These are phyloP conservation scores for Epichloe typhina DNA, from an alignment of 2,329 filamentous ascomycete species.

Conservation along the genomic window DNA sequence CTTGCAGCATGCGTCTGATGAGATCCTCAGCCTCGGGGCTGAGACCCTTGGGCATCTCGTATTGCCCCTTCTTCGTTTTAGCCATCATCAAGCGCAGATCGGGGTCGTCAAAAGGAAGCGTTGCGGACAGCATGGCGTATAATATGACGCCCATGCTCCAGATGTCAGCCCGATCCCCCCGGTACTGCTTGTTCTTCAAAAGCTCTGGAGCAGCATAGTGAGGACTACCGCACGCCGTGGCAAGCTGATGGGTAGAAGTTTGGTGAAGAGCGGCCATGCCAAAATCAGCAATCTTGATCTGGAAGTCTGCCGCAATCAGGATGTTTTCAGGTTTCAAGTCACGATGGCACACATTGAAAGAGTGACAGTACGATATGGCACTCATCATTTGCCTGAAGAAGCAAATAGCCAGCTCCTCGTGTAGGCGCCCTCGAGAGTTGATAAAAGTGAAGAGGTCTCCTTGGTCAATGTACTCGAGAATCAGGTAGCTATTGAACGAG, in stretches of 20 bases:
- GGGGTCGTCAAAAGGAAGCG: conserved; percentile 66
- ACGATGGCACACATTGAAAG: conserved; percentile 88
- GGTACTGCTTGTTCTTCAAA: conserved; percentile 63
- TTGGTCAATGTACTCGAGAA: conserved; percentile 77
- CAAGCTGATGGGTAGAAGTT: conserved; percentile 62
- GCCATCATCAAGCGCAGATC: conserved; percentile 49
- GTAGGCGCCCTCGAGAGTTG: conserved; percentile 55
- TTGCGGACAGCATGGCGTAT: conserved; percentile 74
- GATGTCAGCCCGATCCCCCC: conserved; percentile 76
- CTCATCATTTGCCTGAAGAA: conserved; percentile 91
- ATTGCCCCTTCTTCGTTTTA: conserved; percentile 46
- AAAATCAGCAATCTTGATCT: conserved; percentile 93
- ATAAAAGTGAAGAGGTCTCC: conserved; percentile 82
- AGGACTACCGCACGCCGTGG: conserved; percentile 87
- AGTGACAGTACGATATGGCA: conserved; percentile 83
- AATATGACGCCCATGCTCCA: conserved; percentile 91
- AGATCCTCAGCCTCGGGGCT: conserved; percentile 62
- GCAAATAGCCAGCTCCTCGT: conserved; percentile 67
- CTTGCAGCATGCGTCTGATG: conserved; percentile 64
- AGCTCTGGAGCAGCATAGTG: conserved; percentile 95
- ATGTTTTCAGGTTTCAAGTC: conserved; percentile 98
- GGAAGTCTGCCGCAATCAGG: conserved; percentile 59
- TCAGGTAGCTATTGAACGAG: conserved; percentile 58
- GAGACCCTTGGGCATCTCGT: conserved; percentile 48
- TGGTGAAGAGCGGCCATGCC: conserved; percentile 92